Evolutionary conservation across 2,329 filamentous ascomycete genomes (phyloP).

Genomic region (Geoglossum cookeanum): DNA sequence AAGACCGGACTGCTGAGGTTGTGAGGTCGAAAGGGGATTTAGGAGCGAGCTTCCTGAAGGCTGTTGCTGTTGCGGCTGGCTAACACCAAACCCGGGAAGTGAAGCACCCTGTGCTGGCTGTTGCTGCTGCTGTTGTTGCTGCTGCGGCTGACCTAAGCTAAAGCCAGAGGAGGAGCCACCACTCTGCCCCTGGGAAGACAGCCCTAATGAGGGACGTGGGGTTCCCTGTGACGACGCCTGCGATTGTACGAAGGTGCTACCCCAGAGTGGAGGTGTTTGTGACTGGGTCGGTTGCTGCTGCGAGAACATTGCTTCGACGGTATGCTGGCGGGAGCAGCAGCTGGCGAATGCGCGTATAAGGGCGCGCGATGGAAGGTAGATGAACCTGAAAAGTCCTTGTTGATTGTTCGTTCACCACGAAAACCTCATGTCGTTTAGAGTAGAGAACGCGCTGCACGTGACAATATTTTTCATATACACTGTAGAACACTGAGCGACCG

Average conservation of each 20-base stretch:
- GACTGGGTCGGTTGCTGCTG: neutral
- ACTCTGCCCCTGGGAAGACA: neutral
- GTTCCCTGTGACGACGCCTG: neutral
- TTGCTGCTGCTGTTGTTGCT: neutral
- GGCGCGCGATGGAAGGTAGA: neutral
- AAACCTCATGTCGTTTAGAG: no score
- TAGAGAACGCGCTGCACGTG: neutral
- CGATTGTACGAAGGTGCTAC: neutral
- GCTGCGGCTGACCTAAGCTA: constrained; percentile 8
- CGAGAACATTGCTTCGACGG: neutral
- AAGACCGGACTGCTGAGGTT: neutral
- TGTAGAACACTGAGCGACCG: no score
- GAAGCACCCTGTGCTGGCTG: neutral
- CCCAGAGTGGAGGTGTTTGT: neutral
- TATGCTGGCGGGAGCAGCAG: neutral
- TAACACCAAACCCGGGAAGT: neutral
- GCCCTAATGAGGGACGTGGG: neutral
- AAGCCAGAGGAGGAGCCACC: constrained; percentile 5
- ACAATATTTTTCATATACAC: neutral
- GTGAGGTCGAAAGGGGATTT: neutral
- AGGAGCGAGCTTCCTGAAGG: neutral
- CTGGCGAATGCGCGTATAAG: neutral
- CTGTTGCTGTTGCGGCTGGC: no score
- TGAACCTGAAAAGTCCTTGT: neutral
- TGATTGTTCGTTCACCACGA: no score